These are phyloP conservation scores for Globisporangium camurandrum DNA, from an alignment of 352 stramenopile genomes.

Conservation along the genomic window DNA sequence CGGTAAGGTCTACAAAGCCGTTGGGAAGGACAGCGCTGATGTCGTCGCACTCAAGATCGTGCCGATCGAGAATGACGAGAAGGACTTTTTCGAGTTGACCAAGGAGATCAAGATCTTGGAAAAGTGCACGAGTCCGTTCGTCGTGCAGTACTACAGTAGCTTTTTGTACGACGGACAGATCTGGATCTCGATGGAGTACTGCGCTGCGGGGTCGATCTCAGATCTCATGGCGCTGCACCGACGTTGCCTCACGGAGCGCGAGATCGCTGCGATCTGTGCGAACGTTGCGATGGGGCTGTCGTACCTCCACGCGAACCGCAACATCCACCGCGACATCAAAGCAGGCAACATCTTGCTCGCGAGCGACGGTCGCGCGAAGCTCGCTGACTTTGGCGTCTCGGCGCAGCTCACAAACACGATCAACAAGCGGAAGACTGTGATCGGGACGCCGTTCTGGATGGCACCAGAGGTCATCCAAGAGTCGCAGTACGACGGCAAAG, in stretches of 20 bases:
- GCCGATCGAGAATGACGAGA: constrained; percentile 67
- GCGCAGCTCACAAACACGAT: constrained; percentile 86
- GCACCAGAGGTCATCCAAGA: constrained; percentile 88
- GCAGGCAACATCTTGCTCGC: constrained; percentile 81
- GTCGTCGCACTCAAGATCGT: constrained; percentile 84
- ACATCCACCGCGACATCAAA: constrained; percentile 88
- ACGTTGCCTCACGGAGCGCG: constrained; percentile 40
- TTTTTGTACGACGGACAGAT: constrained; percentile 68
- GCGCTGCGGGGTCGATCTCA: constrained; percentile 74
- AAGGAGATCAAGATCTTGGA: constrained; percentile 86
- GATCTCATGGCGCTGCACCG: constrained; percentile 64
- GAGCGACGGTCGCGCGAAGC: constrained; percentile 58
- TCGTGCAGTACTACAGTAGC: constrained; percentile 83
- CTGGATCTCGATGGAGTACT: constrained; percentile 89
- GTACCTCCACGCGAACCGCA: constrained; percentile 72
- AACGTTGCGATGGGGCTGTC: constrained; percentile 61
- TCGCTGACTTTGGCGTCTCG: constrained; percentile 89
- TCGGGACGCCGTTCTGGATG: constrained; percentile 91
- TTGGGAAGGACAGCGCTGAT: constrained; percentile 45
- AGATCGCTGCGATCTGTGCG: constrained; percentile 69
- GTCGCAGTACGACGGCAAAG: constrained; percentile 78
- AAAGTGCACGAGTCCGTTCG: constrained; percentile 66
- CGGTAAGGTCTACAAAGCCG: constrained; percentile 79
- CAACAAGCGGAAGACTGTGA: constrained; percentile 86
- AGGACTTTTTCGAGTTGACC: constrained; percentile 50